Base-by-base conservation (phyloP, 345 rosid species). In the Gossypium turneri region DNA sequence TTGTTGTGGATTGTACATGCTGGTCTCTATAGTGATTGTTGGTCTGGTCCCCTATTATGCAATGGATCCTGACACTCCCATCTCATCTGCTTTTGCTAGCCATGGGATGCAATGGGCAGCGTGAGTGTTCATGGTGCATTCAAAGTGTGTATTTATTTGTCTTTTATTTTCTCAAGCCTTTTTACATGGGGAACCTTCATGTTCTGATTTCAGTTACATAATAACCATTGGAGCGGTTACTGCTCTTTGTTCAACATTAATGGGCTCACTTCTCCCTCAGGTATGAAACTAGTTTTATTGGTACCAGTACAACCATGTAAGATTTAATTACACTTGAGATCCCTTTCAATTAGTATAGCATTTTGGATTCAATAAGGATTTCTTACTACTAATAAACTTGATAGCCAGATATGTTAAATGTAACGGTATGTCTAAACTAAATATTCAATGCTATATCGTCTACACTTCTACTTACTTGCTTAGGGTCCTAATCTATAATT, bases 231-330 rank as follows among this genome's bases (percentile, higher is more conserved):
- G 99, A 83, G 97, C 99, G 76, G 80, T 87, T 76, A 91, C 92
- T 86, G 99, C 99, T 50, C 98, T 95, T 58, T 93, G 97, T 82
- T 88, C 99, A 59, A 91, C 97, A 75, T 77, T 95, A 77, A 85
- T 95, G 99, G 99, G 99, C 69, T 84, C 98, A 9, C 67, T 95
- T 45, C 99, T 95, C 76, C 99, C 99, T 81, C 99, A 95, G 94
- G 98, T 95, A 88, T 12, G 16, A 20, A 17, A 25, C 58, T 25
- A 47, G 56, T 67, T 67, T 12, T 13, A 3, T 9, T 22, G 61
- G 57, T 12, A n/a, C 2, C 2, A 12, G 50, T 64, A n/a, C 15
- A 41, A 41, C 15, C 19, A 9, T 61, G 20, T 13, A 61, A 61
- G 41, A 5, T 34, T 34, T 34, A 34, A 34, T 34, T 34, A 34